Evolutionary conservation across 306 rosid species (phyloP), one percentile per base, ranked within the genome.

Genomic region (Vachellia collinsii): DNA sequence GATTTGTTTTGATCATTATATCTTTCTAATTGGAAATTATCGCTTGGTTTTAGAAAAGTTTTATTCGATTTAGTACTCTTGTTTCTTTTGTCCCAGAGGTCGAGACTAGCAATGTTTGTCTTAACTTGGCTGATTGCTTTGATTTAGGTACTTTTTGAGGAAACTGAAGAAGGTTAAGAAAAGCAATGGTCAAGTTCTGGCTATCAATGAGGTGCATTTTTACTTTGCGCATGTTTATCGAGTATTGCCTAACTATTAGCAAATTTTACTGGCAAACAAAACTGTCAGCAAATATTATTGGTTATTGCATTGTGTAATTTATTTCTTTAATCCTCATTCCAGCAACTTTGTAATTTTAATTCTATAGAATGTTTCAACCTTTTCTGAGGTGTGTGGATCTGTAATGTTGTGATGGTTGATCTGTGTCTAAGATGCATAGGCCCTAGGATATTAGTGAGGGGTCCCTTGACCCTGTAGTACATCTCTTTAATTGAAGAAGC

Each of bases 171-270:
- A 94, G 87, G 98, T 94, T 4, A 94, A 94, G 94, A 94, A 94
- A 85, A 94, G 98, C 91, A 94, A 92, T 50, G 98, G 98, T 6
- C 98, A 94, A 75, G 84, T 94, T 6, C 95, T 94, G 46, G 98
- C 95, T 7, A 83, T 86, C 72, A 86, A 86, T 16, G 89, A 86
- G 86, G 89, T 86, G 72, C 41, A 16, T 11, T 82, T 8, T 76
- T 50, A 34, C 0, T 36, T 5, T 0, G 3, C 3, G 1, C 8
- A 2, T 50, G 7, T 76, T 38, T 48, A 2, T 53, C 41, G 43
- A 0, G 16, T 20, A 7, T 56, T 59, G 13, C 36, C 6, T 8
- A 58, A 58, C 34, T 22, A 20, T 58, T 8, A 8, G 7, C 12
- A 20, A 58, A 3, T 58, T 3, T 56, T 56, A 8, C 9, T 9